These are phyloP conservation scores for Neocallimastix lanati DNA, from an alignment of 192 early-diverging fungal genomes.

Conservation along the genomic window DNA sequence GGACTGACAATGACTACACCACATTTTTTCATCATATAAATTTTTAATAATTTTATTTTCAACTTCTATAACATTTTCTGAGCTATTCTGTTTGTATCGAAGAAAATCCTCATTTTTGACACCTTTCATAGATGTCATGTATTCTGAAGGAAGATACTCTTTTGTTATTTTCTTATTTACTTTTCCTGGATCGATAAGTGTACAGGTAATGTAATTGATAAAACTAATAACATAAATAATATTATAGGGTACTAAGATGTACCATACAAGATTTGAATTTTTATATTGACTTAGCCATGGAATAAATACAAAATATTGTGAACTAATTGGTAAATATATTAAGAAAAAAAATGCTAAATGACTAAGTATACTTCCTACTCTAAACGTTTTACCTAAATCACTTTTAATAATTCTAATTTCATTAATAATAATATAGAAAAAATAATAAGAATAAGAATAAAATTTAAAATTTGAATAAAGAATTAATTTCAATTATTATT, in stretches of 20 bases:
- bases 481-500: no score
- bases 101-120: background rate
- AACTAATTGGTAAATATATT: background rate
- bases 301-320: background rate
- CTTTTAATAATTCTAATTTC: background rate
- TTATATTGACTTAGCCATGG: background rate
- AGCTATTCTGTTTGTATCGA: background rate
- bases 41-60: background rate
- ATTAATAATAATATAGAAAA: background rate
- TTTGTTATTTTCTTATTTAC: background rate
- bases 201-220: background rate
- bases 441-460: no score
- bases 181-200: background rate
- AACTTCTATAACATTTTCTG: background rate
- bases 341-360: background rate
- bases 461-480: no score
- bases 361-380: background rate
- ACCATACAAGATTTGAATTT: background rate
- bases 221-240: background rate
- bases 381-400: background rate
- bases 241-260: background rate
- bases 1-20: background rate
- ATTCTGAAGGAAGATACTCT: background rate
- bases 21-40: background rate
- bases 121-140: background rate